These are phyloP conservation scores for Sonneratia alba DNA, from an alignment of 345 rosid genomes.

Conservation along the genomic window DNA sequence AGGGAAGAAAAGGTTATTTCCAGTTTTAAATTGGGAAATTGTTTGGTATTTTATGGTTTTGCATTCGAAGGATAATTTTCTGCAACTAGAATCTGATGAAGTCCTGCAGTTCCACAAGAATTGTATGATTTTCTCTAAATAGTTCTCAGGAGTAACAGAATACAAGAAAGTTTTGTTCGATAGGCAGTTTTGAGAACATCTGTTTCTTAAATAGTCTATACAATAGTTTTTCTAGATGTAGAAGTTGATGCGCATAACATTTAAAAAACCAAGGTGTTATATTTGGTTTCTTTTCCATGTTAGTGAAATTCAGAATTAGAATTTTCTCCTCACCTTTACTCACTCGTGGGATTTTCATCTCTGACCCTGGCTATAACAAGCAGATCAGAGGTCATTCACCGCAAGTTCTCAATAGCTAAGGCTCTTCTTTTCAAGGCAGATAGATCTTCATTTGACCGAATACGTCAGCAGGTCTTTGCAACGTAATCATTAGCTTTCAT, in stretches of 20 bases:
- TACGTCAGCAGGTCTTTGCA: conserved; percentile 61
- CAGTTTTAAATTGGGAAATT: too few relatives aligned
- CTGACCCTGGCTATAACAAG: neutral
- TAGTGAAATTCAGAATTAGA: neutral
- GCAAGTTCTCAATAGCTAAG: conserved; percentile 72
- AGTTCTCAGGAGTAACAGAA: neutral
- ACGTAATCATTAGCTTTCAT: conserved; percentile 6
- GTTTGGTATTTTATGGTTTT: too few relatives aligned
- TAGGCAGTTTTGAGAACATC: neutral
- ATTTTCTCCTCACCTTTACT: neutral
- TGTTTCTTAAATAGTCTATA: neutral
- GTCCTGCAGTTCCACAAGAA: neutral
- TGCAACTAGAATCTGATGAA: neutral
- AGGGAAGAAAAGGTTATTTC: neutral
- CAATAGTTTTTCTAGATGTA: neutral
- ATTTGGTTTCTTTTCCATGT: neutral
- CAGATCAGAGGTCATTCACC: conserved; percentile 71
- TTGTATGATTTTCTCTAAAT: neutral
- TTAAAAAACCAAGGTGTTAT: neutral
- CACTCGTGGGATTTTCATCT: neutral
- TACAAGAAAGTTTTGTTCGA: neutral
- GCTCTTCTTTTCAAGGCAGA: conserved; percentile 79
- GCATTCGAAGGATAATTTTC: neutral
- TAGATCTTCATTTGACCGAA: conserved; percentile 72
- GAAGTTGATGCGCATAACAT: neutral